Evolutionary conservation across 2,329 filamentous ascomycete species (phyloP).

Genomic region (Trichoderma harzianum): DNA sequence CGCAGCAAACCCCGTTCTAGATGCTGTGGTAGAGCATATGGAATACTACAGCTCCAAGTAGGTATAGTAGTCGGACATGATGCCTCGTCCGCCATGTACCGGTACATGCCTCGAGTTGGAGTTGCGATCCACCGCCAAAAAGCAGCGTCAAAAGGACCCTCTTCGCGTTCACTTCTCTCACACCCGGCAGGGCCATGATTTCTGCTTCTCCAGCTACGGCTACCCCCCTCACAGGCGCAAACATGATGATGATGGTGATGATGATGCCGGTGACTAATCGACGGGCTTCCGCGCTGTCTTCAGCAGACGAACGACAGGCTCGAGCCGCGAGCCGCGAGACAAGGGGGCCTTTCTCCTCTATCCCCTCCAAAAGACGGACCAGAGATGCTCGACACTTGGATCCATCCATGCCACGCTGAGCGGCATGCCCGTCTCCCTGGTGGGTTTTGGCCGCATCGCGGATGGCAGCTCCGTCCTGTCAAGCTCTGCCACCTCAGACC

Average conservation of each 20-base stretch:
- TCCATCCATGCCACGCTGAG: slow-evolving; percentile 11
- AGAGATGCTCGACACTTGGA: slow-evolving; percentile 4
- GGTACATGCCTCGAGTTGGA: not conserved
- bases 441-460: slow-evolving; percentile 6
- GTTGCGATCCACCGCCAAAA: not conserved
- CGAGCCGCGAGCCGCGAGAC: not conserved
- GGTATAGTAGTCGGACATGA: not conserved
- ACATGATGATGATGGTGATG: not conserved
- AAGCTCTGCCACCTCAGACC: slow-evolving; percentile 15
- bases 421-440: slow-evolving; percentile 8
- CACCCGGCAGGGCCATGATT: not conserved
- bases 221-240: not conserved
- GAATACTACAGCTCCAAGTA: not conserved
- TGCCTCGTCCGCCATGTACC: not conserved
- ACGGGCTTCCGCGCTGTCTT: not conserved
- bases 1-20: slow-evolving; percentile 15
- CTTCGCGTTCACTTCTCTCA: not conserved
- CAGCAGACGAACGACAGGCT: not conserved
- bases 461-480: slow-evolving; percentile 8
- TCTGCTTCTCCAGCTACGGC: not conserved
- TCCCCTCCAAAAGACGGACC: not conserved
- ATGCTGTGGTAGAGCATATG: not conserved
- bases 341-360: not conserved
- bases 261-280: not conserved
- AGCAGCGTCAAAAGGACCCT: not conserved